Base-by-base conservation (phyloP, 495 filamentous ascomycete species). In the Penicillium diatomitis region DNA sequence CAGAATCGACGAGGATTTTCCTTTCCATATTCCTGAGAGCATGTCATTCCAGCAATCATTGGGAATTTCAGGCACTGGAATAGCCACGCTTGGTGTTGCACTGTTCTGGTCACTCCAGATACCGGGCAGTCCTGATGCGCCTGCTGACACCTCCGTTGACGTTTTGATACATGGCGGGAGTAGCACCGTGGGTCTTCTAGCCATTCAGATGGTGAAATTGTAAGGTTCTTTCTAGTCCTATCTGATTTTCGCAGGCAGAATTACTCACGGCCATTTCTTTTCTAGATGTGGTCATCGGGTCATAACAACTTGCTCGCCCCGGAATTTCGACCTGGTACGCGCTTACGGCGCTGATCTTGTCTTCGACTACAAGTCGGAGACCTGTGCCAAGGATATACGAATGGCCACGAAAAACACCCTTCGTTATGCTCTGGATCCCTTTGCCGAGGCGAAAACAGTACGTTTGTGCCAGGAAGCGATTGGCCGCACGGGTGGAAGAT, bases 301-400 rank as follows among this genome's bases (percentile, higher is more conserved):
- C 8, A 70, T 83, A 37, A 63, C 74, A 5, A 81, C 78, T 0
- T 80, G 79, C 50, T 82, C 79, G 0, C 71, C 73, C 0, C 58
- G 56, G 8, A 84, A 84, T 60, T 77, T 79, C 46, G 66, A 72
- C 3, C 59, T 83, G 4, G 72, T 76, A n/a, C 60, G 65, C 30
- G 57, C 48, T 3, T 71, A 71, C 27, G 81, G 82, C 4, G 80
- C 79, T 0, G 66, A 67, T 34, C 52, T 61, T 7, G 71, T 73
- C 0, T 83, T 79, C 50, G 77, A 85, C 62, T 84, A 84, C 58
- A 59, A 65, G 3, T 58, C 60, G 0, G 58, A 70, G 2, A 60
- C 64, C 2, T 69, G 66, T 49, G 69, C 68, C 0, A 52, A 66
- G 3, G 64, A 76, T 28, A 79, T 79, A 44, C 51, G 62, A 3